A percentile compares a stretch with the other conserved stretches of the same genome.
Conservation (phyloP, 176 grass and related monocot species). For the Chrysopogon serrulatus region DNA sequence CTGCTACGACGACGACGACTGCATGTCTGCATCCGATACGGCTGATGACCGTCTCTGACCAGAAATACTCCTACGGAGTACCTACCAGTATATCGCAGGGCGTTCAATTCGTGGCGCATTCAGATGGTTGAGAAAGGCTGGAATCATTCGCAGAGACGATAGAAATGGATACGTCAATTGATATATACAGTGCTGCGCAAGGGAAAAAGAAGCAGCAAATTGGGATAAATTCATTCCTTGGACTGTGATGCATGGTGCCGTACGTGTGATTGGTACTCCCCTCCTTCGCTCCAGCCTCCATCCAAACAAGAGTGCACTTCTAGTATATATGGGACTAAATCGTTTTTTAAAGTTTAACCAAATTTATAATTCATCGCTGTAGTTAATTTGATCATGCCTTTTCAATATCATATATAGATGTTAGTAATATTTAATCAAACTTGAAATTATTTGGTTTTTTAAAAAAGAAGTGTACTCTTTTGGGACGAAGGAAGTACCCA, state of each 20-base stretch:
- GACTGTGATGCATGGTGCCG: not conserved
- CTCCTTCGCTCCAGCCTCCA: too few relatives aligned
- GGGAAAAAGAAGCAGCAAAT: not conserved
- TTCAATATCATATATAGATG: too few relatives aligned
- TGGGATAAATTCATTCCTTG: not conserved
- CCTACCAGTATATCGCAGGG: too few relatives aligned
- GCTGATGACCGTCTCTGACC: not conserved
- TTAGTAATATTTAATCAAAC: not conserved
- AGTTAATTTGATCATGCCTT: not conserved
- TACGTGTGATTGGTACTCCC: not conserved
- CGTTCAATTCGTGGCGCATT: not conserved
- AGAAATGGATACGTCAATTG: not conserved
- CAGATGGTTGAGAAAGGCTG: not conserved
- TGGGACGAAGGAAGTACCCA: not conserved
- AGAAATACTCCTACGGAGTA: not conserved
- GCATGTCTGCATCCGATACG: not conserved
- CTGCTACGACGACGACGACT: too few relatives aligned
- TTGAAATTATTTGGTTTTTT: too few relatives aligned
- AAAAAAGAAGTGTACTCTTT: not conserved
- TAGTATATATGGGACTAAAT: not conserved
- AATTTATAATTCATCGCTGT: not conserved
- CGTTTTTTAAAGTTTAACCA: too few relatives aligned
- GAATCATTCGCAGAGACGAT: not conserved
- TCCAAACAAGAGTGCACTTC: not conserved
- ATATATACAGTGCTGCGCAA: not conserved